Evolutionary conservation across 1,139 yeast genomes (phyloP).

Genomic region (Yamadazyma sp.): DNA sequence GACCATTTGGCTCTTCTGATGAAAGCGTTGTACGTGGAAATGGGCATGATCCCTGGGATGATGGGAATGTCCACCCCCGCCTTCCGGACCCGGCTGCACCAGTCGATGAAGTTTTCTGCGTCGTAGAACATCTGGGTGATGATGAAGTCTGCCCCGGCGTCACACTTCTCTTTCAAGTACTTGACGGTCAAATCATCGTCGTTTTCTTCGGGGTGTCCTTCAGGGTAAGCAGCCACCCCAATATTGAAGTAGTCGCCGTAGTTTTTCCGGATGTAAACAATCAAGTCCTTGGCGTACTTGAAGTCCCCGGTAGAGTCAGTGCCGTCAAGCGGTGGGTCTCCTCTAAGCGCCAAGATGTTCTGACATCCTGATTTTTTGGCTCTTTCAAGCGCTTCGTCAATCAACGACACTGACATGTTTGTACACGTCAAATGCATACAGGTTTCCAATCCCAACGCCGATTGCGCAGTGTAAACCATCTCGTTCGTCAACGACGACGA

Average conservation of each 20-base stretch:
- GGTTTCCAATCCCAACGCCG: slow-evolving; percentile 91
- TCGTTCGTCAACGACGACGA: slow-evolving; percentile 80
- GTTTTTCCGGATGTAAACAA: slow-evolving; percentile 65
- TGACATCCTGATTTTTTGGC: slow-evolving; percentile 94
- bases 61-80: slow-evolving; percentile 84
- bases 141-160: slow-evolving; percentile 90
- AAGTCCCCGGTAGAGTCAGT: slow-evolving; percentile 65
- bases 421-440: slow-evolving; percentile 99
- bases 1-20: slow-evolving; percentile 95
- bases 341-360: slow-evolving; percentile 81
- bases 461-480: slow-evolving; percentile 88
- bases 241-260: slow-evolving; percentile 83
- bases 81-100: slow-evolving; percentile 75
- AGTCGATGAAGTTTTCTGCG: slow-evolving; percentile 74
- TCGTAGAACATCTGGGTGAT: slow-evolving; percentile 94
- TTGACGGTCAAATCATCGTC: slow-evolving; percentile 56
- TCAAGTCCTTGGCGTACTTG: slow-evolving; percentile 82
- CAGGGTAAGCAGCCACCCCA: slow-evolving; percentile 95
- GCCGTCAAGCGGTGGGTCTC: slow-evolving; percentile 81
- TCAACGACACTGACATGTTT: slow-evolving; percentile 80
- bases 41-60: slow-evolving; percentile 98
- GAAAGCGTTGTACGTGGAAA: slow-evolving; percentile 89
- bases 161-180: slow-evolving; percentile 81
- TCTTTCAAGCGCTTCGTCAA: slow-evolving; percentile 80
- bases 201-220: slow-evolving; percentile 90